Evolutionary conservation across 768 basidiomycete genomes (phyloP).

Genomic region (Tylopilus balloui): DNA sequence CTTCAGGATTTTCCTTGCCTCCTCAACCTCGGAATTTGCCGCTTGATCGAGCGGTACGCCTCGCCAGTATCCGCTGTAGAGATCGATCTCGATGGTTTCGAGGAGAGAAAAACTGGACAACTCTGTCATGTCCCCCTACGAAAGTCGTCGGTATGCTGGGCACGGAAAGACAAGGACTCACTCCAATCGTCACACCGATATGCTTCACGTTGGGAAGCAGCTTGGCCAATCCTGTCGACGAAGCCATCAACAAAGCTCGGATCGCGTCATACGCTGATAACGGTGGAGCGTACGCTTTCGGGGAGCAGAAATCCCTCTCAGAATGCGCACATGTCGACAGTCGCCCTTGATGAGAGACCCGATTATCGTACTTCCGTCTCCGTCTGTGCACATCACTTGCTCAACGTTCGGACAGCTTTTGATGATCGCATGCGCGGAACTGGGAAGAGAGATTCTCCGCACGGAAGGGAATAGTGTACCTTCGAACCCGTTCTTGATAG

Average conservation of each 20-base stretch:
- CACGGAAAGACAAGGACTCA: neutral
- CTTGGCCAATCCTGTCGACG: constrained; percentile 5
- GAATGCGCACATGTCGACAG: neutral
- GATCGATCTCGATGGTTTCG: constrained; percentile 1
- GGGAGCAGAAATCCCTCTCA: neutral
- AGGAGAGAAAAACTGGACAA: neutral
- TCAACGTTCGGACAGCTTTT: neutral
- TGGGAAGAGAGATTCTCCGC: constrained; percentile 6
- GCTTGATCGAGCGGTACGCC: neutral
- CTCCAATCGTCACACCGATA: neutral
- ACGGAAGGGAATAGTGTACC: constrained; percentile 7
- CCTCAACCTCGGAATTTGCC: neutral
- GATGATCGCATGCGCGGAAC: neutral
- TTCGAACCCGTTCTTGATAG: constrained; percentile 10
- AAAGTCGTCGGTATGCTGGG: neutral
- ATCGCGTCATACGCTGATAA: neutral
- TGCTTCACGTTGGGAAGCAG: constrained; percentile 6
- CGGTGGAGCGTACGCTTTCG: neutral
- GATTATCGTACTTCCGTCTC: neutral
- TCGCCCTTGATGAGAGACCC: neutral
- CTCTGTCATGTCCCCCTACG: neutral
- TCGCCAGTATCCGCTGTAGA: neutral
- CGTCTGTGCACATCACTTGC: neutral
- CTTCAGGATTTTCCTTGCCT: neutral
- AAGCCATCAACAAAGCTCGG: neutral